Conservation (phyloP, 2,329 filamentous ascomycete genomes). For the Akanthomyces muscarius region DNA sequence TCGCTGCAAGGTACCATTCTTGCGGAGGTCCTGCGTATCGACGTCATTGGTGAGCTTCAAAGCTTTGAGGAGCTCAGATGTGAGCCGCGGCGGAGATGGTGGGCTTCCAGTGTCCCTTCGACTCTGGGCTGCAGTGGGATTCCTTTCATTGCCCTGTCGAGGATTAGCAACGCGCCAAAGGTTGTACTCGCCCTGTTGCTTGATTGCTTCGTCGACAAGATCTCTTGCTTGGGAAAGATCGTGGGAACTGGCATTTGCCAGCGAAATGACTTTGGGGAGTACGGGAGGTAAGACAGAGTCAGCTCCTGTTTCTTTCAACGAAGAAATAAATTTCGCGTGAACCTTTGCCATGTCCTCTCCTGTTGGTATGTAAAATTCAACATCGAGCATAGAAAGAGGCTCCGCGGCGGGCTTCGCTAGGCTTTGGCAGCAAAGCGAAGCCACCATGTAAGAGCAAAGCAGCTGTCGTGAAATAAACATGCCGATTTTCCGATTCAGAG, state of each 20-base stretch:
- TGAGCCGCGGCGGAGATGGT: not conserved
- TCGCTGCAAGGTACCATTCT: not conserved
- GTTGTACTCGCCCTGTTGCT: not conserved
- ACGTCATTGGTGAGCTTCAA: constrained; percentile 5
- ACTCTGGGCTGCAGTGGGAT: not conserved
- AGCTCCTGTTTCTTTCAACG: not conserved
- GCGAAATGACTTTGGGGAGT: not conserved
- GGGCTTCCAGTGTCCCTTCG: not conserved
- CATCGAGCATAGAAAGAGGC: not conserved
- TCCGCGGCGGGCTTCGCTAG: not conserved
- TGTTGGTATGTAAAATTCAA: not conserved
- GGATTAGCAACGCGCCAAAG: not conserved
- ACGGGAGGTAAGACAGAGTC: not conserved
- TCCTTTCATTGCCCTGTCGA: not conserved
- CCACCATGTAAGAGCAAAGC: not conserved
- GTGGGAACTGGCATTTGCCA: not conserved
- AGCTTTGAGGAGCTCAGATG: not conserved
- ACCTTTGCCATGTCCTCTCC: not conserved
- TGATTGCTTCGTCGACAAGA: not conserved
- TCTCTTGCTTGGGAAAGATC: not conserved
- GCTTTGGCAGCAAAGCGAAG: not conserved
- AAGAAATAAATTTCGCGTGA: not conserved
- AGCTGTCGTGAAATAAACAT: not conserved
- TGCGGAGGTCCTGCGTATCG: not conserved
- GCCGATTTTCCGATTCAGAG: not conserved